Percentiles rank a stretch among this genome's conserved stretches.
phyloP scores from a whole-genome alignment of 306 rosid species.

The Neltuma alba region DNA sequence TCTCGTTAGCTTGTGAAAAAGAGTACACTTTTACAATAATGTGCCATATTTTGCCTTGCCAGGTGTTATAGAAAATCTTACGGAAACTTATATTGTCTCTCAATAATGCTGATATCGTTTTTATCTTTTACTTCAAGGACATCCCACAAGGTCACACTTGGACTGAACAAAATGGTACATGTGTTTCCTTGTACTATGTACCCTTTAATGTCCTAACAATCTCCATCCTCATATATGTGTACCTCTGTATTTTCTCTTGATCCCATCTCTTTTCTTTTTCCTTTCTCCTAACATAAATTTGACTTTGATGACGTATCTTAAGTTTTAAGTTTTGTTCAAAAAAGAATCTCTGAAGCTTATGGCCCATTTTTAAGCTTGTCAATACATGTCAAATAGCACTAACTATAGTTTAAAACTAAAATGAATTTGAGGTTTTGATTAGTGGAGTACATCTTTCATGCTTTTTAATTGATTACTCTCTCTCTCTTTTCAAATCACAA shows the following conservation, averaged over 20 bases:
- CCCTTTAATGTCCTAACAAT: background rate
- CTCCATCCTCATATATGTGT: background rate
- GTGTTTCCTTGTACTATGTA: slow-evolving; percentile 13
- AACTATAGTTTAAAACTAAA: background rate
- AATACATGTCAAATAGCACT: background rate
- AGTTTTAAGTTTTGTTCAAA: too few species aligned
- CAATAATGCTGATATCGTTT: slow-evolving; percentile 33
- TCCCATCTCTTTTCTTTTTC: background rate
- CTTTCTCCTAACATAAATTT: background rate
- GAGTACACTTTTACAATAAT: background rate
- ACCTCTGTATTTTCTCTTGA: background rate
- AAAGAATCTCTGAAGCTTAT: background rate
- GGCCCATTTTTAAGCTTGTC: background rate
- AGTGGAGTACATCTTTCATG: background rate
- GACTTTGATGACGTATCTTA: background rate
- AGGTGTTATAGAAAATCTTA: slow-evolving; percentile 41
- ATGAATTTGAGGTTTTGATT: background rate
- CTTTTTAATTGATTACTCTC: background rate
- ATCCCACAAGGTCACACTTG: slow-evolving; percentile 22
- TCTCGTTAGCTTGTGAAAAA: slow-evolving; percentile 26
- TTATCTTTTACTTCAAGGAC: background rate
- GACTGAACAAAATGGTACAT: slow-evolving; percentile 14
- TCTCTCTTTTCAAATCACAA: background rate
- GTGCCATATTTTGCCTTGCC: slow-evolving; percentile 32
- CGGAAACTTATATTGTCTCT: slow-evolving; percentile 31